Conservation (phyloP, 257 asterid genomes). For the Petunia axillaris region DNA sequence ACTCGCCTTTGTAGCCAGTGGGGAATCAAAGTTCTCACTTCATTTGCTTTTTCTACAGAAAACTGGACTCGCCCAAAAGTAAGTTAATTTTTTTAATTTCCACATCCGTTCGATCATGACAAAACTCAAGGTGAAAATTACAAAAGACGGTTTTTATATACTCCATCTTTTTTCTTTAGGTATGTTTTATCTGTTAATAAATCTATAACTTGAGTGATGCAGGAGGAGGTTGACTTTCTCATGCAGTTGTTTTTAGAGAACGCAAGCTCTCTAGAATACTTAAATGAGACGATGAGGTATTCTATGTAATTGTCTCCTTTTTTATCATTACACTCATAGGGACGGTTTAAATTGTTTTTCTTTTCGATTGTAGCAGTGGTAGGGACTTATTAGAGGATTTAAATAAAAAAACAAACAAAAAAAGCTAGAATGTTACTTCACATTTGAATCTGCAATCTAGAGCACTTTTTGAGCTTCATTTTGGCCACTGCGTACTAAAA, state of each 20-base stretch:
- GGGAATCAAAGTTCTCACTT: slow-evolving; percentile 29
- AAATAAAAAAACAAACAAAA: too few relatives aligned
- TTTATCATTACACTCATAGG: neutral
- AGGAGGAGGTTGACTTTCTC: slow-evolving; percentile 23
- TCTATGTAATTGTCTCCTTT: neutral
- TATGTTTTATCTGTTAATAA: neutral
- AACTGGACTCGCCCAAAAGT: slow-evolving; percentile 29
- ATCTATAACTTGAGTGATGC: slow-evolving; percentile 9
- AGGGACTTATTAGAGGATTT: too few relatives aligned
- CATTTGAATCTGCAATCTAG: too few relatives aligned
- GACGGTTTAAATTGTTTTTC: too few relatives aligned
- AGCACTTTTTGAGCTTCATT: neutral
- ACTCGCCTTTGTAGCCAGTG: slow-evolving; percentile 15
- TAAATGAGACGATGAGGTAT: slow-evolving; percentile 14
- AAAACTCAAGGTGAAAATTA: too few relatives aligned
- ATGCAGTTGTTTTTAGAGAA: slow-evolving; percentile 3
- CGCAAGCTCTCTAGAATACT: neutral
- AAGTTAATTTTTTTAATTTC: neutral
- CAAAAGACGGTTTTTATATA: neutral
- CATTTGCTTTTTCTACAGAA: slow-evolving; percentile 36
- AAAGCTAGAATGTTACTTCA: too few relatives aligned
- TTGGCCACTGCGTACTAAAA: neutral
- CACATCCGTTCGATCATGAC: too few relatives aligned
- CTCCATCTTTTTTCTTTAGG: neutral
- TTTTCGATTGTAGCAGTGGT: too few relatives aligned